These are phyloP conservation scores for Zygosaccharomyces rouxii DNA, from an alignment of 805 yeast species.

Conservation along the genomic window DNA sequence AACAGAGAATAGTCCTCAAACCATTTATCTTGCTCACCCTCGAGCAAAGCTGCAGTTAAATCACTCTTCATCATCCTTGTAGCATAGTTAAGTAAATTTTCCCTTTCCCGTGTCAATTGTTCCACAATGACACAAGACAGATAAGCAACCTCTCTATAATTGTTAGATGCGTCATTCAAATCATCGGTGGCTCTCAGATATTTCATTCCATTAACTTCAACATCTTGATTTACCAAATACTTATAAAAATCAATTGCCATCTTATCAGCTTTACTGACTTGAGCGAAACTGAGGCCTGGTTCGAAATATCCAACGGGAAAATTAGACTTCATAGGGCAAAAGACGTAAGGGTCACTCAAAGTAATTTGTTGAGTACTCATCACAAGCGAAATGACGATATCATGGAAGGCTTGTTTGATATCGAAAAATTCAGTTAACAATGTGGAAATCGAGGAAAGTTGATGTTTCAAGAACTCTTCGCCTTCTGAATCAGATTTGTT, in stretches of 20 bases:
- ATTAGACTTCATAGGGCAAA: constrained; percentile 58
- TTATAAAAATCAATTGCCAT: constrained; percentile 46
- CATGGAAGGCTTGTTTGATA: constrained; percentile 67
- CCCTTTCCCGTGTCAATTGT: constrained; percentile 66
- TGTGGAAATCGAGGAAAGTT: constrained; percentile 26
- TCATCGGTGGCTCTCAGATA: constrained; percentile 32
- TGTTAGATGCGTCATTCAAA: constrained; percentile 32
- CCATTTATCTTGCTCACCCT: constrained; percentile 41
- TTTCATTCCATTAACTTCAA: constrained; percentile 38
- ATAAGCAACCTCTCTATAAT: constrained; percentile 35
- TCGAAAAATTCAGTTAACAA: constrained; percentile 64
- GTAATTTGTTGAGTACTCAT: constrained; percentile 69
- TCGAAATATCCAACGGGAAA: constrained; percentile 34
- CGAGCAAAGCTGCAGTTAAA: constrained; percentile 54
- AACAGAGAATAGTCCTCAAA: constrained; percentile 27
- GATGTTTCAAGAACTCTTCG: constrained; percentile 32
- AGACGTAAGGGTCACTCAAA: constrained; percentile 69
- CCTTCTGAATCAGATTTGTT: constrained; percentile 28
- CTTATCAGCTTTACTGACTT: constrained; percentile 36
- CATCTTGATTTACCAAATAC: constrained; percentile 45
- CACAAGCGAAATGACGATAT: constrained; percentile 51
- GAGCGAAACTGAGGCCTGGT: constrained; percentile 19
- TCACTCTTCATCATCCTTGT: constrained; percentile 76
- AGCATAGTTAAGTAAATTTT: constrained; percentile 63
- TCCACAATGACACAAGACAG: constrained; percentile 41